A percentile compares a stretch with the other conserved stretches of the same genome.
Conservation (phyloP, 2,329 filamentous ascomycete genomes). For the Calonectria crousiana region DNA sequence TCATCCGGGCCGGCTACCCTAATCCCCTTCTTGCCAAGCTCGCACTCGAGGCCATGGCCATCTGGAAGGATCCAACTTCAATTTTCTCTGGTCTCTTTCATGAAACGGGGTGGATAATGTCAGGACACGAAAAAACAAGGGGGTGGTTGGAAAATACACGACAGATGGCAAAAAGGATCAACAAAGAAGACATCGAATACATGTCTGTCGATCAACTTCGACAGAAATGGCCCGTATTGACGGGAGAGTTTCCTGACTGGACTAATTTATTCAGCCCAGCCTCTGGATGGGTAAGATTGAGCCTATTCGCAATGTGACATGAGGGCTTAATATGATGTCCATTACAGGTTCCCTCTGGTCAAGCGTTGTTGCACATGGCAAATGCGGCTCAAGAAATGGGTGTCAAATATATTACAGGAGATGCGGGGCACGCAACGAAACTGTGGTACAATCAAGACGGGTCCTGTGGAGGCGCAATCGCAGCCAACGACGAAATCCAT, state of each 20-base stretch:
- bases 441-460: conserved; percentile 42
- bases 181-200: conserved; percentile 41
- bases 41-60: conserved; percentile 45
- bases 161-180: conserved; percentile 38
- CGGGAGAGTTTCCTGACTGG: conserved; percentile 43
- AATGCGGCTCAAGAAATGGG: conserved; percentile 42
- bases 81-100: conserved; percentile 47
- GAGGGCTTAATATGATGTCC: background rate
- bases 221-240: conserved; percentile 45
- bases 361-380: conserved; percentile 49
- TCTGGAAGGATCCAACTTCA: conserved; percentile 45
- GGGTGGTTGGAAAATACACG: conserved; percentile 46
- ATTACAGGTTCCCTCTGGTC: conserved; percentile 36
- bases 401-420: conserved; percentile 46
- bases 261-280: conserved; percentile 43
- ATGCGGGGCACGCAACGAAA: conserved; percentile 35
- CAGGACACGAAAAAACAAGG: conserved; percentile 42
- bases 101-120: conserved; percentile 48
- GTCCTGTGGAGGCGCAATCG: conserved; percentile 58
- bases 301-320: background rate
- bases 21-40: conserved; percentile 46
- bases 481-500: conserved; percentile 61
- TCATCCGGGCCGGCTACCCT: conserved; percentile 46
- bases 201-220: conserved; percentile 42
- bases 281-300: conserved; percentile 47